Evolutionary conservation across 169 alveolate genomes (phyloP).

Genomic region (Toxoplasma gondii): DNA sequence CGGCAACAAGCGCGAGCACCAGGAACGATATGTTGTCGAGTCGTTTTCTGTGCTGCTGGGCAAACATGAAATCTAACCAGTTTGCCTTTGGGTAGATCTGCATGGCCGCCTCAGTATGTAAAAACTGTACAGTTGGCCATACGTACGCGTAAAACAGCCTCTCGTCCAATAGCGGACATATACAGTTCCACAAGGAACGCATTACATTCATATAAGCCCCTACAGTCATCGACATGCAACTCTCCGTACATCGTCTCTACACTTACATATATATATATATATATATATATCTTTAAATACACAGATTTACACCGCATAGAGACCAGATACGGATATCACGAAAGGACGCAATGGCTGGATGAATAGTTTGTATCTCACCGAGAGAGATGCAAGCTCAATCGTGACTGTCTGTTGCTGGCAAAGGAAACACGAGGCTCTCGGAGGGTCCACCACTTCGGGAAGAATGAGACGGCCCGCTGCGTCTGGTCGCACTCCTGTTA

Average conservation of each 20-base stretch:
- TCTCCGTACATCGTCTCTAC: background rate
- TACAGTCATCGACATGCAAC: background rate
- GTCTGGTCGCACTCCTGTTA: conserved; percentile 11
- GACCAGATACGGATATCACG: background rate
- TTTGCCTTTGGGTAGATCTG: no score
- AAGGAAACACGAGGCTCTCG: conserved; percentile 1
- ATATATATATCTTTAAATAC: background rate
- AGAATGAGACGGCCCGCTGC: conserved; percentile 19
- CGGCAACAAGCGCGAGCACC: no score
- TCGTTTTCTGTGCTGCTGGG: no score
- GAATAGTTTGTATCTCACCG: background rate
- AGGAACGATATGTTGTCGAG: no score
- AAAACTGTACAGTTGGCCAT: no score
- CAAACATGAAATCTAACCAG: no score
- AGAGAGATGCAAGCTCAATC: background rate
- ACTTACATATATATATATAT: background rate
- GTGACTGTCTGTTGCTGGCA: conserved; percentile 40
- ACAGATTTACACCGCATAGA: background rate
- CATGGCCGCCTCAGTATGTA: no score
- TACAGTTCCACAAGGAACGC: no score
- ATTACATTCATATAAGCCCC: no score
- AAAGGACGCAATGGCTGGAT: no score
- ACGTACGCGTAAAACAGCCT: no score
- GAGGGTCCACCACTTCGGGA: conserved; percentile 27
- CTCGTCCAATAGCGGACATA: no score